Base-by-base conservation (phyloP, 2,329 filamentous ascomycete genomes). In the Fonsecaea nubica region DNA sequence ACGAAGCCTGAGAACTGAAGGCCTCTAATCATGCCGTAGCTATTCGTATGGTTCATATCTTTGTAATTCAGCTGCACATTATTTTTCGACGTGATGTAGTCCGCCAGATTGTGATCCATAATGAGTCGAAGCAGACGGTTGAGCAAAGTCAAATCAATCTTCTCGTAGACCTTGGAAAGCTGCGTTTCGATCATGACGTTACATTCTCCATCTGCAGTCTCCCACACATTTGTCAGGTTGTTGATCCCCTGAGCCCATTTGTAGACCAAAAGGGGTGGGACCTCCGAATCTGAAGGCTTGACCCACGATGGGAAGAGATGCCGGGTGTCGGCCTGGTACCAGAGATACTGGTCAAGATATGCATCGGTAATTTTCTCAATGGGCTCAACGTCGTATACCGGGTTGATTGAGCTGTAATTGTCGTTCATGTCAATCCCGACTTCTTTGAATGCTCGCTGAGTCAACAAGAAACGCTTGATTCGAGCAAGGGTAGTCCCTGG, bases 221-320 rank as follows among this genome's bases (percentile, higher is more conserved):
- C 92, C 95, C 95, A 99, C 33, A 99, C 93, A 72, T 92, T 92
- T 74, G 93, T 91, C 55, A 99, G 83, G 76, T 99, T 99, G 84
- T 99, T 99, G 84, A 99, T 98, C 58, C 95, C 95, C 77, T 99
- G 96, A 1, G 95, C 93, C 96, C 96, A 99, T 80, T 99, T 99
- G 85, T 99, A 99, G 0, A 92, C 92, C 66, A 99, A 82, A 15
- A 99, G 83, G 32, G 95, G 95, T 2, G 96, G 95, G 0, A 99
- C 95, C 78, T 99, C 96, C 0, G 94, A 97, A 77, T 99, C 95
- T 0, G 95, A 98, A 7, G 95, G 95, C 83, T 99, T 99, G 81
- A 99, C 97, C 95, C 95, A 99, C 18, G 92, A 91, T 2, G 95
- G 95, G 85, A 99, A 99, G 53, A 99, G 85, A 77, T 98, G 93